Evolutionary conservation across 148 eudicot genomes (phyloP).

Genomic region (Pharnaceum exiguum): DNA sequence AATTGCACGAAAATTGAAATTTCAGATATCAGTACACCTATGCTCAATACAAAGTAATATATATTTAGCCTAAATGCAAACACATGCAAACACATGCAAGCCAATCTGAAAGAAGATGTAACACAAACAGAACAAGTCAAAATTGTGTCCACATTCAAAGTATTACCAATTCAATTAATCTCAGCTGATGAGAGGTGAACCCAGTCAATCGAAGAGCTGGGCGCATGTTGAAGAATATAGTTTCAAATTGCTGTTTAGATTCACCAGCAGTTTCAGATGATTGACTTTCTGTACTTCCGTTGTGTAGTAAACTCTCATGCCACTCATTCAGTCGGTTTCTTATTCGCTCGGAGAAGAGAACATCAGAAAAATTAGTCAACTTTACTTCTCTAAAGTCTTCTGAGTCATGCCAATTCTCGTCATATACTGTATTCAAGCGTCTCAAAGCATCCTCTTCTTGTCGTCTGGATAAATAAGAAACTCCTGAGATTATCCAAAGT

Average conservation of each 20-base stretch:
- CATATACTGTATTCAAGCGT: slow-evolving; percentile 36
- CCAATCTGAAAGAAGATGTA: background rate
- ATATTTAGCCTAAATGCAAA: background rate
- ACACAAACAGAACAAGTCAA: background rate
- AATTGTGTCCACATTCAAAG: slow-evolving; percentile 1
- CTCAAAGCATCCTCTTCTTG: slow-evolving; percentile 75
- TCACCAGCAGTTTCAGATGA: slow-evolving; percentile 28
- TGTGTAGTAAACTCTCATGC: slow-evolving; percentile 49
- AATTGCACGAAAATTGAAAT: too few relatives aligned
- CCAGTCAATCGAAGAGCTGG: slow-evolving; percentile 76
- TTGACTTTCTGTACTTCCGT: slow-evolving; percentile 28
- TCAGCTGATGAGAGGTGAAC: slow-evolving; percentile 76
- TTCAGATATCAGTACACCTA: too few relatives aligned
- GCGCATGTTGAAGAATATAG: slow-evolving; percentile 68
- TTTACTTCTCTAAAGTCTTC: slow-evolving; percentile 41
- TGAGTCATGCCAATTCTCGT: slow-evolving; percentile 28
- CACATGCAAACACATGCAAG: background rate
- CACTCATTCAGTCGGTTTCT: slow-evolving; percentile 64
- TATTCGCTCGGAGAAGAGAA: slow-evolving; percentile 80
- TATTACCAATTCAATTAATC: slow-evolving; percentile 85
- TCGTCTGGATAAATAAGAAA: slow-evolving; percentile 98
- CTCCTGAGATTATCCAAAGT: slow-evolving; percentile 73
- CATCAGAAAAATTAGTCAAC: slow-evolving; percentile 55
- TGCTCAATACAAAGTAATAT: too few relatives aligned
- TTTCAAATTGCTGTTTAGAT: slow-evolving; percentile 45